Evolutionary conservation across 192 early-diverging fungal genomes (phyloP), one percentile per base, ranked within the genome.

Genomic region (Coemansia aciculifera): DNA sequence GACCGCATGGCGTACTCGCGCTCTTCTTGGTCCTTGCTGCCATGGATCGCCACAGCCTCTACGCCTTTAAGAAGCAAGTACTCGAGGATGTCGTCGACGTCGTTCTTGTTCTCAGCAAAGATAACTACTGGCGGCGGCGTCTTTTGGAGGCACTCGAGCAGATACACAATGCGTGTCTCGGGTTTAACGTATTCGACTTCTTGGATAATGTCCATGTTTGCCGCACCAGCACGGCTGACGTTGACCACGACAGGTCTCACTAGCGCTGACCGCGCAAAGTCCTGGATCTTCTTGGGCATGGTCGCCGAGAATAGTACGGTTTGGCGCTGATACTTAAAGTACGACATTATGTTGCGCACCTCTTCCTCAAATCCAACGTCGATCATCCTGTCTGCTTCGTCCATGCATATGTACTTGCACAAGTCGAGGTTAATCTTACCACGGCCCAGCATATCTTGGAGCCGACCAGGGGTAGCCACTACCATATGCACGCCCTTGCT

Each of bases 311-410:
- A 99, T 10, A 99, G 78, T n/a, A 99, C 86, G 2, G 97, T 99
- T 74, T 99, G 97, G 32, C 95, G 91, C 82, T 99, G 97, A 46
- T 84, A 79, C 83, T 88, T 97, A 71, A 97, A 98, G 69, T 90
- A 97, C 5, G 95, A 98, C 85, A 98, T 90, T 62, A 98, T 95
- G 42, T 91, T 93, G 54, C 97, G 88, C 37, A 97, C 91, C 73
- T 98, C 97, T 34, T 99, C 97, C 61, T 98, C 97, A 72, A 99
- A 99, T 37, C 95, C 95, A 89, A 97, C 92, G 73, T 99, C 97
- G 59, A 99, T 90, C 97, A 99, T 99, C 64, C 96, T 86, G 88
- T 99, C 97, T 12, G 97, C 97, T 77, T 99, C 97, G 79, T 99
- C 97, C 89, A 98, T 88, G 68, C 95, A 96, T 71, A 99, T 76